These are phyloP conservation scores for Arachis stenosperma DNA, from an alignment of 306 rosid species.

Conservation along the genomic window DNA sequence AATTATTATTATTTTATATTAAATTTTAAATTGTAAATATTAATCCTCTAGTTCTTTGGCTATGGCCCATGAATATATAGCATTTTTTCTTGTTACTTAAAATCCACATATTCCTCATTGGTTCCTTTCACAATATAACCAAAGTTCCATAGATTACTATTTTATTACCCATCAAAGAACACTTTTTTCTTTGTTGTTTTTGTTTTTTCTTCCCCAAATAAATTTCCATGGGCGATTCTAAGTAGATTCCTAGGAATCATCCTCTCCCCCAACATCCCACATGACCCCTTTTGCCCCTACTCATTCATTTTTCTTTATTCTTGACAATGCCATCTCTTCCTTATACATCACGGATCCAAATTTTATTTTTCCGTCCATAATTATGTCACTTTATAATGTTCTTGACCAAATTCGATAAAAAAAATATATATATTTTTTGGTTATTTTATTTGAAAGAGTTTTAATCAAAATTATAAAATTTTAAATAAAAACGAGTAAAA, in stretches of 20 bases:
- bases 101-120: constrained; percentile 43
- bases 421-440: too few relatives aligned
- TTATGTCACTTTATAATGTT: background rate
- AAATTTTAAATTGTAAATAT: too few relatives aligned
- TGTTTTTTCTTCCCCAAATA: constrained; percentile 11
- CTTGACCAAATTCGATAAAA: background rate
- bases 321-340: constrained; percentile 31
- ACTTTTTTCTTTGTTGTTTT: background rate
- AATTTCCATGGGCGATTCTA: constrained; percentile 32
- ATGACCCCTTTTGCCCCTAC: constrained; percentile 1
- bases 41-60: too few relatives aligned
- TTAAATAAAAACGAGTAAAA: too few relatives aligned
- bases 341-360: constrained; percentile 17
- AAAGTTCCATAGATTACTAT: constrained; percentile 1
- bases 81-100: constrained; percentile 15
- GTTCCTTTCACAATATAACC: constrained; percentile 18
- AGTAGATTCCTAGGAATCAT: constrained; percentile 59
- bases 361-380: background rate
- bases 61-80: constrained; percentile 9
- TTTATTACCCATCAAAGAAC: constrained; percentile 22
- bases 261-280: constrained; percentile 35
- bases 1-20: too few relatives aligned
- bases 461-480: too few relatives aligned
- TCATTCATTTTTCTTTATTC: constrained; percentile 20
- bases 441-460: too few relatives aligned